Percentiles rank a stretch among this genome's conserved stretches.
phyloP scores from a whole-genome alignment of 768 basidiomycete species.

The Suillus ampliporus region DNA sequence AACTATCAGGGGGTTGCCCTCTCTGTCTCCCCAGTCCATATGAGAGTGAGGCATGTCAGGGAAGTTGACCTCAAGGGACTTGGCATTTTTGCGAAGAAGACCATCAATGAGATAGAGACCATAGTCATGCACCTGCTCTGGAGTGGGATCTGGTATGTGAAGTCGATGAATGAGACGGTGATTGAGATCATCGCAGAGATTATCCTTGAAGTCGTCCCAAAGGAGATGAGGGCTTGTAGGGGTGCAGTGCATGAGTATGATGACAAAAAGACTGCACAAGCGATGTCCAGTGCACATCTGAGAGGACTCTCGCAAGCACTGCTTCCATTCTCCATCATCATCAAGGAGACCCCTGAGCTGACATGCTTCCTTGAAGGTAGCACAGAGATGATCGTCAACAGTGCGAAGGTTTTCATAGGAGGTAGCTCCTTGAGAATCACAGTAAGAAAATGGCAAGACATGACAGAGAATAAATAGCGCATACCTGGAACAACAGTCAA shows the following conservation, averaged over 20 bases:
- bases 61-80: conserved; percentile 19
- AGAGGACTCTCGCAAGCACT: conserved; percentile 48
- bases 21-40: conserved; percentile 21
- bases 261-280: conserved; percentile 45
- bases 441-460: too few relatives aligned
- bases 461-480: too few relatives aligned
- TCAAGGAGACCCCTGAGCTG: conserved; percentile 47
- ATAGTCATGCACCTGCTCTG: conserved; percentile 45
- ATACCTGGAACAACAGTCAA: too few relatives aligned
- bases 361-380: conserved; percentile 48
- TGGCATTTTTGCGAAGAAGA: conserved; percentile 19
- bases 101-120: conserved; percentile 46
- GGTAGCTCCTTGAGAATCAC: conserved; percentile 21
- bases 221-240: conserved; percentile 40
- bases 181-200: conserved; percentile 50
- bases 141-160: conserved; percentile 24
- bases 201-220: conserved; percentile 39
- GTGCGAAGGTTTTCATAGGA: conserved; percentile 34
- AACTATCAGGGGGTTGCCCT: conserved; percentile 25
- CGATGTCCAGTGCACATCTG: conserved; percentile 42
- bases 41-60: conserved; percentile 22
- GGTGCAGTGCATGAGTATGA: conserved; percentile 42
- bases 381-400: conserved; percentile 27
- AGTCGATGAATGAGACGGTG: conserved; percentile 20
- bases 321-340: conserved; percentile 52